Percentiles rank a stretch among this genome's conserved stretches.
Evolutionary conservation across 148 eudicot genomes (phyloP).

Genomic region (Hydrangea macrophylla): DNA sequence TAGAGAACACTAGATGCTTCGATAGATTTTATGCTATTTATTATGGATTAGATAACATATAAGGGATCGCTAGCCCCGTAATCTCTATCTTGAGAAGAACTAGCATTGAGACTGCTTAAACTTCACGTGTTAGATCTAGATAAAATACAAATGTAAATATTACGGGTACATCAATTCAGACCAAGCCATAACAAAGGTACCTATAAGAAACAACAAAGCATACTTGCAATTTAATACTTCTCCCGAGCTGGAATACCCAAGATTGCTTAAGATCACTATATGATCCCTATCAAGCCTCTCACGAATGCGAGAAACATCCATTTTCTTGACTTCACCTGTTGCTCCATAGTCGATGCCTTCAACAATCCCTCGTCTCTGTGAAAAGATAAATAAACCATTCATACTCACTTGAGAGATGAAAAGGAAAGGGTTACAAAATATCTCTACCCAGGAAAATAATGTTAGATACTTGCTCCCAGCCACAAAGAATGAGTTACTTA

Average conservation of each 20-base stretch:
- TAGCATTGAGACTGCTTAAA: not conserved
- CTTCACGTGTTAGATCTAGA: no score
- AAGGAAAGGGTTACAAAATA: no score
- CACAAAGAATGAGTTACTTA: no score
- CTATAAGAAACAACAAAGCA: constrained; percentile 47
- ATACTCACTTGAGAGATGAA: no score
- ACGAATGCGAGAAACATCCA: constrained; percentile 73
- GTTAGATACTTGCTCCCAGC: no score
- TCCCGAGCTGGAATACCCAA: constrained; percentile 97
- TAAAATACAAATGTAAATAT: no score
- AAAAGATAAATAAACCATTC: constrained; percentile 9
- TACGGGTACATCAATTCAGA: not conserved
- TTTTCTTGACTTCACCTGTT: constrained; percentile 94
- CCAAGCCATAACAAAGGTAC: constrained; percentile 29
- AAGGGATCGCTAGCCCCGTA: no score
- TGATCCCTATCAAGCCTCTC: constrained; percentile 92
- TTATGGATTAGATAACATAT: no score
- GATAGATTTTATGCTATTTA: no score
- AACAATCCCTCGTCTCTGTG: constrained; percentile 86
- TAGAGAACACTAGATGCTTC: no score
- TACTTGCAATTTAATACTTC: constrained; percentile 98
- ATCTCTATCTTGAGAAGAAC: no score
- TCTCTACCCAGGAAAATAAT: no score
- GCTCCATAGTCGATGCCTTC: constrained; percentile 93
- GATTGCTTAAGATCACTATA: constrained; percentile 78